phyloP scores from a whole-genome alignment of 192 early-diverging fungal genomes.

The Dispira parvispora region DNA sequence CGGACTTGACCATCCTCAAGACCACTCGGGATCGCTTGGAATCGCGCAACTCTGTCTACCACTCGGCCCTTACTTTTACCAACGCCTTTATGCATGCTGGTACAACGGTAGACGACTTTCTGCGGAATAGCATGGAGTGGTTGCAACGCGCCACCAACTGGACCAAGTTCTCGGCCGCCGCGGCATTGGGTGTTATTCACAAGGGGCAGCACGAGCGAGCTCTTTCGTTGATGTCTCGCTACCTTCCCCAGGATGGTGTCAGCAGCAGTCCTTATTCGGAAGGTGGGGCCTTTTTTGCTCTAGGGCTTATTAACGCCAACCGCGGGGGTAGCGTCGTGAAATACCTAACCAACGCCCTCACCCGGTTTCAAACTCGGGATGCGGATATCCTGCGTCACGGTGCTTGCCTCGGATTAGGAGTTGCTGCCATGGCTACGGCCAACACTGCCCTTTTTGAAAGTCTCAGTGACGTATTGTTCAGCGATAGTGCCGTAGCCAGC shows the following conservation, averaged over 20 bases:
- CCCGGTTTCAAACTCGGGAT: constrained; percentile 36
- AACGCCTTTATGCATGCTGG: constrained; percentile 98
- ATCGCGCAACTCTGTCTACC: constrained; percentile 77
- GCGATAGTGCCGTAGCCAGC: constrained; percentile 91
- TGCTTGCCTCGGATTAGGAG: constrained; percentile 84
- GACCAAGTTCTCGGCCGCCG: constrained; percentile 98
- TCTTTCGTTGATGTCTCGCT: constrained; percentile 69
- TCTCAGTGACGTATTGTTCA: constrained; percentile 74
- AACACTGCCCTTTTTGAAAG: constrained; percentile 75
- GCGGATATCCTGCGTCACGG: constrained; percentile 92
- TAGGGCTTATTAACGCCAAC: constrained; percentile 93
- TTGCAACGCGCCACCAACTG: constrained; percentile 92
- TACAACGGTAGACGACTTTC: constrained; percentile 93
- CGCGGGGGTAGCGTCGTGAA: constrained; percentile 69
- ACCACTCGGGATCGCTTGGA: constrained; percentile 80
- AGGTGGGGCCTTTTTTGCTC: constrained; percentile 92
- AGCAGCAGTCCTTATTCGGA: constrained; percentile 81
- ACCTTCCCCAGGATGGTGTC: constrained; percentile 84
- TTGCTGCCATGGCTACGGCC: constrained; percentile 91
- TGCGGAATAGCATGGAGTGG: constrained; percentile 96
- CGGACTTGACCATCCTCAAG: constrained; percentile 90
- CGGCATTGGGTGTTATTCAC: constrained; percentile 95
- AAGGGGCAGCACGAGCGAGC: constrained; percentile 86
- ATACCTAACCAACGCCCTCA: constrained; percentile 70
- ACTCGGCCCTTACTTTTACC: constrained; percentile 88